Conservation (phyloP, 371 early-diverging fungal genomes). For the Mortierella sp. region DNA sequence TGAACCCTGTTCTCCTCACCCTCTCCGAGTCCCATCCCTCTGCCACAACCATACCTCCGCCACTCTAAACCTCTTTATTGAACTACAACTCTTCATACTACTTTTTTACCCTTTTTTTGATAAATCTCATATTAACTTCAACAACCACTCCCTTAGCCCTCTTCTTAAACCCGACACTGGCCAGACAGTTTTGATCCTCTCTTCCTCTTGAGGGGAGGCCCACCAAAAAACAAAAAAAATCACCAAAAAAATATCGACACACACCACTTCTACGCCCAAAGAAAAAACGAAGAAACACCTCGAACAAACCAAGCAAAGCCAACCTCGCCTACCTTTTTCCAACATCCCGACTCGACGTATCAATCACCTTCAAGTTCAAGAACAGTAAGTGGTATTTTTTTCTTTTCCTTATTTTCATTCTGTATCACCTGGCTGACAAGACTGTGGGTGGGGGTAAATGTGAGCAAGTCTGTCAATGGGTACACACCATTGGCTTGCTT, state of each 20-base stretch:
- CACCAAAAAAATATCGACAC: constrained; percentile 8
- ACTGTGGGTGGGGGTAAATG: neutral
- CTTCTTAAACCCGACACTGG: neutral
- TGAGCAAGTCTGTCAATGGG: too few relatives aligned
- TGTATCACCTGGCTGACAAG: neutral
- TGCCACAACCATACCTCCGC: constrained; percentile 16
- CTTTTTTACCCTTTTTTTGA: neutral
- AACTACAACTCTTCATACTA: neutral
- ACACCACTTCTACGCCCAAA: neutral
- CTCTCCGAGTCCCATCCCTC: constrained; percentile 14
- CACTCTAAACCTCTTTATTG: neutral
- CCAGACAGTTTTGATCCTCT: neutral
- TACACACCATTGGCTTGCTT: neutral
- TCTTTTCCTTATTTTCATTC: neutral
- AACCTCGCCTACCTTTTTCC: neutral
- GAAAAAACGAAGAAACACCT: neutral
- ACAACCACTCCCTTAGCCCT: neutral
- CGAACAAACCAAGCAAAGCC: neutral
- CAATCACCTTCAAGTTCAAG: too few relatives aligned
- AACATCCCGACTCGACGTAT: too few relatives aligned
- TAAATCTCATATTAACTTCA: neutral
- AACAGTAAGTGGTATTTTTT: neutral
- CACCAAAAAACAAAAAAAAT: neutral
- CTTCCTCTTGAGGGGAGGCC: constrained; percentile 10
- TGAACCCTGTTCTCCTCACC: constrained; percentile 6